Evolutionary conservation across 2,329 filamentous ascomycete genomes (phyloP).

Genomic region (Neospermospora avenae): DNA sequence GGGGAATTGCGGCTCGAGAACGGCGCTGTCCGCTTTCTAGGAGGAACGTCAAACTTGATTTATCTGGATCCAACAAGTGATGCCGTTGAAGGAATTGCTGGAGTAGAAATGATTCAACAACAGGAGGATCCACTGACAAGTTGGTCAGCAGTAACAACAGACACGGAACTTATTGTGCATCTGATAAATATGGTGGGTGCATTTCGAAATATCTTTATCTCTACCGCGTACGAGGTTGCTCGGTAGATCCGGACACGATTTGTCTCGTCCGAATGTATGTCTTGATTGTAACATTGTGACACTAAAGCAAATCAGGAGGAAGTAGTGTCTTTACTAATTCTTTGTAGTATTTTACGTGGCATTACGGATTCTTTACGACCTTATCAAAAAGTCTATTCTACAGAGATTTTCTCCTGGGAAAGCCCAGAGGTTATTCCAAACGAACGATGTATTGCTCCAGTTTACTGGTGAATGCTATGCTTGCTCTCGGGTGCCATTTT

Average conservation of each 20-base stretch:
- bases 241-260: background rate
- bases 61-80: conserved; percentile 59
- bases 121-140: conserved; percentile 70
- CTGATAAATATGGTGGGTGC: conserved; percentile 71
- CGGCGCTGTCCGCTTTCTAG: conserved; percentile 85
- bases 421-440: conserved; percentile 48
- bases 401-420: conserved; percentile 75
- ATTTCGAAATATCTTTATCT: background rate
- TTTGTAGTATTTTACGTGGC: conserved; percentile 80
- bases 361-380: conserved; percentile 94
- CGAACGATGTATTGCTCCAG: conserved; percentile 79
- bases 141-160: conserved; percentile 84
- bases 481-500: conserved; percentile 91
- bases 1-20: conserved; percentile 84
- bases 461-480: conserved; percentile 87
- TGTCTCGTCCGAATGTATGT: too few species aligned
- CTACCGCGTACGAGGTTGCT: background rate
- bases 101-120: conserved; percentile 33
- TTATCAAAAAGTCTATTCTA: conserved; percentile 85
- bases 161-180: conserved; percentile 75
- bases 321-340: background rate
- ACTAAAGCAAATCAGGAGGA: background rate
- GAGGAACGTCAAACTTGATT: conserved; percentile 90
- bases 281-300: background rate
- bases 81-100: conserved; percentile 31